Percentiles rank a stretch among this genome's conserved stretches.
These are phyloP conservation scores for Pachysandra terminalis DNA, from an alignment of 164 flowering plant species.

Conservation along the genomic window DNA sequence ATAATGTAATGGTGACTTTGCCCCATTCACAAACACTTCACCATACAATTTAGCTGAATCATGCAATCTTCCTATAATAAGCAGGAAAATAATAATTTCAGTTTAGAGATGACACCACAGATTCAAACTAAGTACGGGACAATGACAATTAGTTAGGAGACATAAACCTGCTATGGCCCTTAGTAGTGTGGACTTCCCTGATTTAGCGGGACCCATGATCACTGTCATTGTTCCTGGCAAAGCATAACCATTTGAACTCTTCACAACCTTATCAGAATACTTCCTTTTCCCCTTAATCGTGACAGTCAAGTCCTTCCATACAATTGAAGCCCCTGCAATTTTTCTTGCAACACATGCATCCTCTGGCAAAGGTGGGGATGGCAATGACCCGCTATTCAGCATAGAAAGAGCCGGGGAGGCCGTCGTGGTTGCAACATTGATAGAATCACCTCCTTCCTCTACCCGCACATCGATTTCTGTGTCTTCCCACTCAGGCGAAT, in stretches of 20 bases:
- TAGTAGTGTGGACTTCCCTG: constrained; percentile 87
- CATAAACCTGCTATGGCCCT: constrained; percentile 83
- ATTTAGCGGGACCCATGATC: constrained; percentile 98
- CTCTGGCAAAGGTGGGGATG: constrained; percentile 72
- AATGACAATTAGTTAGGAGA: background rate
- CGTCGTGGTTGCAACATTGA: constrained; percentile 54
- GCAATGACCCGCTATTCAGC: constrained; percentile 78
- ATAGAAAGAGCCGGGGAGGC: constrained; percentile 82
- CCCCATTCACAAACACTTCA: constrained; percentile 91
- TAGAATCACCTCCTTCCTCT: constrained; percentile 74
- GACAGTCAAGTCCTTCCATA: constrained; percentile 95
- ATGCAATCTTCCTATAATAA: constrained; percentile 65
- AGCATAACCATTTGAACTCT: constrained; percentile 94
- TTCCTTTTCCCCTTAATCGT: constrained; percentile 85
- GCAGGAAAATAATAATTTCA: constrained; percentile 12
- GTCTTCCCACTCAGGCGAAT: constrained; percentile 99
- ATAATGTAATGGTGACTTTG: constrained; percentile 70
- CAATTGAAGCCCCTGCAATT: constrained; percentile 81
- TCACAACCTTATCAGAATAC: constrained; percentile 85
- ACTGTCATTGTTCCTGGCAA: constrained; percentile 97
- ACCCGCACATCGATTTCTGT: constrained; percentile 70
- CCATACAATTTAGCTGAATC: constrained; percentile 80
- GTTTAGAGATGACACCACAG: background rate
- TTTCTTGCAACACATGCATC: constrained; percentile 49
- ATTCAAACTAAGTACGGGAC: background rate